Base-by-base conservation (phyloP, 1,284 basidiomycete genomes). In the Coniophora puteana region DNA sequence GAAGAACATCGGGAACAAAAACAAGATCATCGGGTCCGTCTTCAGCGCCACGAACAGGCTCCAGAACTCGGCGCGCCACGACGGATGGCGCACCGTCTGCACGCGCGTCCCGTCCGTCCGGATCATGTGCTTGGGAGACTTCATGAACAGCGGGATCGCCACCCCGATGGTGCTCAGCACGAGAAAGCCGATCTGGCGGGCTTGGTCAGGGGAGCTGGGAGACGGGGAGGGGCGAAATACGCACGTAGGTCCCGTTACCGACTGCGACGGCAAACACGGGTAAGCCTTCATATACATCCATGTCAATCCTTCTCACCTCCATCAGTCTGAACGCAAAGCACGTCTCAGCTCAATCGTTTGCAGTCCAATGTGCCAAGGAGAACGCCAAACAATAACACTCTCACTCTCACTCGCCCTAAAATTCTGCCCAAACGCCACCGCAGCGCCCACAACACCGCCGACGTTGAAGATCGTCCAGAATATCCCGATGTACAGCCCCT, bases 381-480 rank as follows among this genome's bases (percentile, higher is more conserved):
- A 21, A 20, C 16, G 10, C 5, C 14, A 4, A 5, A 1, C 7
- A 28, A 5, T 16, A 1, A 13, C 0, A 1, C 14, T 30, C 3
- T 23, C 4, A 32, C 3, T 11, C 1, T 5, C 28, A 32, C 55
- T 18, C 14, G 69, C 70, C 36, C 50, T 63, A 13, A 64, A 74
- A 51, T 76, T 76, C 49, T 70, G 65, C 0, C 69, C 78, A 25
- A 83, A 62, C 12, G 78, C 69, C 27, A 83, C 76, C 8, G 78
- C 70, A 3, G 75, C 69, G 8, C 83, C 83, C 22, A 84, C 71
- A 10, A 81, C 78, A 11, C 77, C 78, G 17, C 82, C 78, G 24
- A 80, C 50, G 48, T 83, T 83, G 65, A 85, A 83, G 51, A 83
- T 75, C 38, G 72, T 65, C 83, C 83, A 87, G 59, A 86, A 81